Percentiles rank a stretch among this genome's conserved stretches.
These are phyloP conservation scores for Pyrenochaeta sp. DNA, from an alignment of 2,329 filamentous ascomycete genomes.

Conservation along the genomic window DNA sequence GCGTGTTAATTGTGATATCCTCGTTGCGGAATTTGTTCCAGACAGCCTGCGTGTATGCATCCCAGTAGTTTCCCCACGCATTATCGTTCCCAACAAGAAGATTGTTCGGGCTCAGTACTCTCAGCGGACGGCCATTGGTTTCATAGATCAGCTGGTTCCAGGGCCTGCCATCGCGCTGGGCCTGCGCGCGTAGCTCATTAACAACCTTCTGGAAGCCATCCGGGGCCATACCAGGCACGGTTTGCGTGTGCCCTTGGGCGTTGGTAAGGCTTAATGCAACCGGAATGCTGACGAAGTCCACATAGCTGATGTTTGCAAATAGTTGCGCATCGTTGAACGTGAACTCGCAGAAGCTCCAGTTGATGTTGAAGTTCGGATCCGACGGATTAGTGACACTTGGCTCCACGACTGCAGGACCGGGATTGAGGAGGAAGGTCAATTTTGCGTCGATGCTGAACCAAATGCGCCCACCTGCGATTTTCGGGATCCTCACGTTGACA, in stretches of 20 bases:
- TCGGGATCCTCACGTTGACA: slow-evolving; percentile 71
- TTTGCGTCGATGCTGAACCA: slow-evolving; percentile 72
- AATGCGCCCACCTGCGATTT: slow-evolving; percentile 74
- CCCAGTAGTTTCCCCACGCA: slow-evolving; percentile 62
- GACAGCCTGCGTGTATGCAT: slow-evolving; percentile 61
- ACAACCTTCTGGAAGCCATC: slow-evolving; percentile 67
- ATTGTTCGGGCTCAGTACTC: slow-evolving; percentile 56
- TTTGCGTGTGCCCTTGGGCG: slow-evolving; percentile 49
- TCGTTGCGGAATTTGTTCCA: slow-evolving; percentile 58
- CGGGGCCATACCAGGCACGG: slow-evolving; percentile 65
- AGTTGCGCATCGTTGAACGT: slow-evolving; percentile 58
- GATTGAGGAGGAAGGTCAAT: slow-evolving; percentile 75
- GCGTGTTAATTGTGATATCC: slow-evolving; percentile 69
- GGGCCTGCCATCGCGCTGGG: slow-evolving; percentile 60
- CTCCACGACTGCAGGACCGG: slow-evolving; percentile 76
- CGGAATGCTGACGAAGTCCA: slow-evolving; percentile 73
- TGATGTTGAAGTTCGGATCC: slow-evolving; percentile 56
- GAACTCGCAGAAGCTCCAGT: slow-evolving; percentile 59
- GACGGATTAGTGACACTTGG: slow-evolving; percentile 73
- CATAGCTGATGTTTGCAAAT: slow-evolving; percentile 70
- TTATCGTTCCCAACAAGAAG: slow-evolving; percentile 55
- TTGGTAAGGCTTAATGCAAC: slow-evolving; percentile 55
- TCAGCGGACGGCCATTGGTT: slow-evolving; percentile 46
- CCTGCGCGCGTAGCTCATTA: slow-evolving; percentile 63
- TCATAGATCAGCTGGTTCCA: slow-evolving; percentile 69